These are phyloP conservation scores for Talaromyces thailandensis DNA, from an alignment of 495 filamentous ascomycete species.

Conservation along the genomic window DNA sequence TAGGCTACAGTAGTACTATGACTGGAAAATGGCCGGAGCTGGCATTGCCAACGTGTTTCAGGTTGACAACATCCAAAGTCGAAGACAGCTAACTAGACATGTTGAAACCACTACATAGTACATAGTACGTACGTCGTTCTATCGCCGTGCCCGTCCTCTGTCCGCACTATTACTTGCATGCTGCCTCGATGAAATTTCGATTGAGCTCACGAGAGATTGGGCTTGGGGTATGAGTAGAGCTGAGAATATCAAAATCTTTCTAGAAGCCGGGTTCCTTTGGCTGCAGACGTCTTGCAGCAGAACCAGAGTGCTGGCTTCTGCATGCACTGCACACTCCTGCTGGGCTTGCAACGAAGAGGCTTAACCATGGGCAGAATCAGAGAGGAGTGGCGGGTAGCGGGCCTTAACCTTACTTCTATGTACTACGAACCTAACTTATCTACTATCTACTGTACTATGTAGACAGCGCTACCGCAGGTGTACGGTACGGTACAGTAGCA, in stretches of 20 bases:
- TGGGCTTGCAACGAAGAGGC: too few species aligned
- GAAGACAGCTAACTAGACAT: background rate
- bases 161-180: background rate
- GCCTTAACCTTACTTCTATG: background rate
- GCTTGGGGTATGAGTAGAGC: background rate
- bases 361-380: background rate
- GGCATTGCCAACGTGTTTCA: background rate
- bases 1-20: background rate
- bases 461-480: too few species aligned
- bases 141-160: background rate
- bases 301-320: background rate
- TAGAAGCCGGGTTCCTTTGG: background rate
- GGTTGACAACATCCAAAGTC: background rate
- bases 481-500: background rate
- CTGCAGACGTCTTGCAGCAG: background rate
- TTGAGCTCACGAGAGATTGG: background rate
- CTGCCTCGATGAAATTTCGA: background rate
- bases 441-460: too few species aligned
- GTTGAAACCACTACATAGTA: too few species aligned
- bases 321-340: background rate
- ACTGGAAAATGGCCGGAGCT: background rate
- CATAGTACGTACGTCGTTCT: too few species aligned
- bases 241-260: background rate
- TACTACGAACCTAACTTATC: too few species aligned
- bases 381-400: background rate